Evolutionary conservation across 495 filamentous ascomycete species (phyloP).

Genomic region (Xanthoparmelia taractica): DNA sequence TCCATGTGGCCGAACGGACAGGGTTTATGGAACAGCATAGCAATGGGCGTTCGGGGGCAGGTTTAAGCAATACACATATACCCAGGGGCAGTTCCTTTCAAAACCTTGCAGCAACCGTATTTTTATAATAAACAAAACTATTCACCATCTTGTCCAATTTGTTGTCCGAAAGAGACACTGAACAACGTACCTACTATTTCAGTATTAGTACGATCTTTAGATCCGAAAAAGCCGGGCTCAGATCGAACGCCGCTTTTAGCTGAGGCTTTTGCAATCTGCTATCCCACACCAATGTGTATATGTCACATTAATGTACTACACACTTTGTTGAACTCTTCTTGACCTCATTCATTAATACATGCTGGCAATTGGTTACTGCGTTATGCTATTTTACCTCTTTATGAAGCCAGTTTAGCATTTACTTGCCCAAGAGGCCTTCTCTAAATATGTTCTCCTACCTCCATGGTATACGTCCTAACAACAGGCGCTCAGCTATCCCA

Average conservation of each 20-base stretch:
- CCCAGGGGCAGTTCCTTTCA: neutral
- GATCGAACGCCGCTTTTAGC: constrained; percentile 9
- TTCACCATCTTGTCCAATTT: too few species aligned
- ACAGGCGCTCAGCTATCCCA: constrained; percentile 29
- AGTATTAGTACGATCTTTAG: neutral
- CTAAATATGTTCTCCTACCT: constrained; percentile 35
- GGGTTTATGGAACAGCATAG: neutral
- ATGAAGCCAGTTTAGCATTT: neutral
- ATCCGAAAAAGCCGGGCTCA: neutral
- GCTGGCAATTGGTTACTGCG: neutral
- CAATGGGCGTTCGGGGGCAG: neutral
- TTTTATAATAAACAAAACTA: neutral
- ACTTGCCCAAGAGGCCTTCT: constrained; percentile 15
- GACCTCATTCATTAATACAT: neutral
- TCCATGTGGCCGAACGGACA: neutral
- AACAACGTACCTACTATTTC: too few species aligned
- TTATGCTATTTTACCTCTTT: neutral
- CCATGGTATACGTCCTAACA: constrained; percentile 30
- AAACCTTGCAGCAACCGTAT: neutral
- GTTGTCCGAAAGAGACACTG: too few species aligned
- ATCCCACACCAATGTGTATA: neutral
- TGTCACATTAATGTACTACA: neutral
- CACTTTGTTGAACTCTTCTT: neutral
- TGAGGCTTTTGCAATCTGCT: constrained; percentile 3
- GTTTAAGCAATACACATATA: neutral